Percentiles rank a stretch among this genome's conserved stretches.
phyloP scores from a whole-genome alignment of 2,329 filamentous ascomycete genomes.

The Xylariaceae sp. region DNA sequence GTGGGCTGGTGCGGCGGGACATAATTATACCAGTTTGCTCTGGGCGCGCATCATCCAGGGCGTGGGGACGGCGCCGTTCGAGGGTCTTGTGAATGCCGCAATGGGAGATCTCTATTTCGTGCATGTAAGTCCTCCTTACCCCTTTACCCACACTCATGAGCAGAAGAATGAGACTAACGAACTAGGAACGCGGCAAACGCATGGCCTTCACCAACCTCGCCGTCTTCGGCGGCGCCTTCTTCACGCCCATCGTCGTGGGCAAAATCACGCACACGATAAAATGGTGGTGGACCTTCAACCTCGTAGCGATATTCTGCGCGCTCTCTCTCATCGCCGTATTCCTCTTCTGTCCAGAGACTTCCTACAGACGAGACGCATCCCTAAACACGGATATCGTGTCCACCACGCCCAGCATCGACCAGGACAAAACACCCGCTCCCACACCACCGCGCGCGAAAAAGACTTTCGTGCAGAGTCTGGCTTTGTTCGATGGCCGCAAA shows the following conservation, averaged over 20 bases:
- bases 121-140: slow-evolving; percentile 52
- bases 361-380: slow-evolving; percentile 60
- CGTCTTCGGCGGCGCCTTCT: slow-evolving; percentile 53
- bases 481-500: slow-evolving; percentile 75
- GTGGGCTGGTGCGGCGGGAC: slow-evolving; percentile 69
- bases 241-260: slow-evolving; percentile 83
- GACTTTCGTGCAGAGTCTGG: slow-evolving; percentile 56
- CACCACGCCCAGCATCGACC: background rate
- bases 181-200: slow-evolving; percentile 66
- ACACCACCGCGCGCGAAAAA: slow-evolving; percentile 35
- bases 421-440: too few species aligned
- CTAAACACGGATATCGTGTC: slow-evolving; percentile 64
- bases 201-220: slow-evolving; percentile 72
- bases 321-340: slow-evolving; percentile 65
- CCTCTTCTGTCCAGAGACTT: slow-evolving; percentile 79
- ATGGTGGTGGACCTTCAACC: slow-evolving; percentile 87
- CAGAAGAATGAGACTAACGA: too few species aligned
- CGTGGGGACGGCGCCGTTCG: slow-evolving; percentile 80
- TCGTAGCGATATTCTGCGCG: slow-evolving; percentile 78
- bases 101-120: slow-evolving; percentile 91
- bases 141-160: too few species aligned
- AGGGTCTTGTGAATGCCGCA: slow-evolving; percentile 80
- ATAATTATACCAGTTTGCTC: slow-evolving; percentile 65
- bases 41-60: slow-evolving; percentile 82
- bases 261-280: slow-evolving; percentile 71